Conservation (phyloP, 2,329 filamentous ascomycete species). For the Aspergillus aculeatinus region DNA sequence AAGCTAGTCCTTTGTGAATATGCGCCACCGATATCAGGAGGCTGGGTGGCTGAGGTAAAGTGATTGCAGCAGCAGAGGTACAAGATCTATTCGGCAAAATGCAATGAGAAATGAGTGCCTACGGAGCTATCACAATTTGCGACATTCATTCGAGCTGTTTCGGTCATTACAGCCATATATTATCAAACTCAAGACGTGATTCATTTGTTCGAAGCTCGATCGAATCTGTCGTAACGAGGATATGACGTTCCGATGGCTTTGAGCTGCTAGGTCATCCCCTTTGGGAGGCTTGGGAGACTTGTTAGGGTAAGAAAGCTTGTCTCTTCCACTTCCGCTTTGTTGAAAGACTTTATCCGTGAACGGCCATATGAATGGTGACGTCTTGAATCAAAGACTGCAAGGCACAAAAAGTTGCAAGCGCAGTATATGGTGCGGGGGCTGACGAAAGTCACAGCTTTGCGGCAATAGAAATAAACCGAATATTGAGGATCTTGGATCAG, state of each 20-base stretch:
- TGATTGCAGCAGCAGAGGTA: constrained; percentile 9
- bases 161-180: neutral
- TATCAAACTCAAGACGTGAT: neutral
- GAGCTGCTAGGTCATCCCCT: neutral
- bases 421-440: constrained; percentile 10
- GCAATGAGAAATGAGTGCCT: constrained; percentile 15
- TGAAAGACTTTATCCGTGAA: neutral
- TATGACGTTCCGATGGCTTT: neutral
- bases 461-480: constrained; percentile 23
- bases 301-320: neutral
- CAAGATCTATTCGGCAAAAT: constrained; percentile 4
- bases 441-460: constrained; percentile 22
- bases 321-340: neutral
- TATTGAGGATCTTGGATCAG: constrained; percentile 21
- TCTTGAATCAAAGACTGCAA: constrained; percentile 1
- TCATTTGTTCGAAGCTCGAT: neutral
- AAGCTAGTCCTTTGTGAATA: neutral
- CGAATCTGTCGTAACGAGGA: neutral
- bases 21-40: constrained; percentile 18
- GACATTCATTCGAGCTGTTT: constrained; percentile 1
- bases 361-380: neutral
- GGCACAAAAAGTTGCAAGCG: constrained; percentile 1
- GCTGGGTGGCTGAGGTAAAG: constrained; percentile 28
- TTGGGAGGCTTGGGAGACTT: neutral
- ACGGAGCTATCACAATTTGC: constrained; percentile 11